These are phyloP conservation scores for Theobroma cacao DNA, from an alignment of 345 rosid species.

Conservation along the genomic window DNA sequence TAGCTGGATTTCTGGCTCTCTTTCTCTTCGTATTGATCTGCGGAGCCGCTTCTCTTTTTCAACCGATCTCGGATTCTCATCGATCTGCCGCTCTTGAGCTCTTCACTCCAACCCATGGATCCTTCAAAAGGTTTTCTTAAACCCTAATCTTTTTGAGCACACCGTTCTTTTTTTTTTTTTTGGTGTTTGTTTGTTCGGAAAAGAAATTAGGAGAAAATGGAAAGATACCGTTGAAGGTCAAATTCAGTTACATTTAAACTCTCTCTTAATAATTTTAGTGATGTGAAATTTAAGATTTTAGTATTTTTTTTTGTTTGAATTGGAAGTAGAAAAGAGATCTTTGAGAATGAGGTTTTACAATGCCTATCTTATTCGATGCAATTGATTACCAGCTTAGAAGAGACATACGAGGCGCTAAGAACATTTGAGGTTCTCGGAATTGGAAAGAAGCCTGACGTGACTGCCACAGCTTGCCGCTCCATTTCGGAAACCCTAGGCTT, in stretches of 20 bases:
- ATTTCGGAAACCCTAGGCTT: constrained; percentile 51
- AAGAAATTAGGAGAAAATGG: not conserved
- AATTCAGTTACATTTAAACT: not conserved
- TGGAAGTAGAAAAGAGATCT: not conserved
- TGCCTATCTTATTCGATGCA: not conserved
- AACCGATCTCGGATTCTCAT: constrained; percentile 87
- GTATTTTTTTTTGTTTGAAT: not conserved
- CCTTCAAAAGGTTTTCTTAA: constrained; percentile 57
- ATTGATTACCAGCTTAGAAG: constrained; percentile 54
- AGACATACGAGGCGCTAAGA: constrained; percentile 74
- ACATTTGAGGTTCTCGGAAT: constrained; percentile 76
- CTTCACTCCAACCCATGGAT: constrained; percentile 58
- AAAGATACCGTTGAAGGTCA: not conserved
- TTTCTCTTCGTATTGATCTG: constrained; percentile 46
- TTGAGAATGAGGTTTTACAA: not conserved
- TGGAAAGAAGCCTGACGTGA: constrained; percentile 48
- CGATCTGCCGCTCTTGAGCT: constrained; percentile 90
- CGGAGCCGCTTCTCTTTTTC: constrained; percentile 51
- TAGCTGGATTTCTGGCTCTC: constrained; percentile 37
- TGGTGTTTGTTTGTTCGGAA: not conserved
- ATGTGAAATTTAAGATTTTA: constrained; percentile 1
- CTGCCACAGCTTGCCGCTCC: constrained; percentile 43
- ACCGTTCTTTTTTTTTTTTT: not conserved
- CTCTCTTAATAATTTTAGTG: not conserved
- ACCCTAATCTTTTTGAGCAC: not conserved